Evolutionary conservation across 1,284 basidiomycete genomes (phyloP), one percentile per base, ranked within the genome.

Genomic region (Cutaneotrichosporon sp.): DNA sequence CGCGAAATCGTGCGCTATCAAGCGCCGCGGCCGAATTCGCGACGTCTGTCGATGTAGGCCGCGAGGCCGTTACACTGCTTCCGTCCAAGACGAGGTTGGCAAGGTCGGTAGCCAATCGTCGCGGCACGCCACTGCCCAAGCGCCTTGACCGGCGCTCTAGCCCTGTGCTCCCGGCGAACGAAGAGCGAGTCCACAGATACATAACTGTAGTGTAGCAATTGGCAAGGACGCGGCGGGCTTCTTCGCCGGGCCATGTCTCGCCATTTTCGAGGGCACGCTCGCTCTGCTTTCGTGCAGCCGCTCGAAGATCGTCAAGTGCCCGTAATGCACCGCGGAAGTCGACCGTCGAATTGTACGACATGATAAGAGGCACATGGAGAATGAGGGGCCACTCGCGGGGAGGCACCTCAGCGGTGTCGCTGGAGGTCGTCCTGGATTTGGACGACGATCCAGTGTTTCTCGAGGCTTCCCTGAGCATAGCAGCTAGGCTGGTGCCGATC

Each of bases 311-410:
- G 33, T 39, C 26, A 9, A 50, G 41, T 3, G 41, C 41, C 14
- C 42, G 24, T n/a, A 50, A 25, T 2, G 49, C 49, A 12, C 49
- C 41, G 25, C 49, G 41, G 26, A 50, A 50, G 41, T 50, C 49
- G 14, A 34, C 24, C 19, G n/a, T 17, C 2, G 49, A 33, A 20
- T 44, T 35, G 25, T 50, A n/a, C 25, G 49, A 24, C 16, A 35
- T 32, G 29, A 50, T 26, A 26, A 50, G 25, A 12, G 49, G 41
- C 32, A 43, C 26, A 25, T 34, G 33, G 25, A 50, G 33, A 14
- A 44, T 33, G 26, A 35, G 27, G 1, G 16, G n/a, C 39, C 52
- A 53, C 19, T 29, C 42, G 42, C 14, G 8, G 5, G 12, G 9
- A 11, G 42, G 42, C 11, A 44, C 42, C 16, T 41, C 24, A 3